A percentile compares a stretch with the other conserved stretches of the same genome.
These are phyloP conservation scores for Albatrellus ellisii DNA, from an alignment of 768 basidiomycete species.

Conservation along the genomic window DNA sequence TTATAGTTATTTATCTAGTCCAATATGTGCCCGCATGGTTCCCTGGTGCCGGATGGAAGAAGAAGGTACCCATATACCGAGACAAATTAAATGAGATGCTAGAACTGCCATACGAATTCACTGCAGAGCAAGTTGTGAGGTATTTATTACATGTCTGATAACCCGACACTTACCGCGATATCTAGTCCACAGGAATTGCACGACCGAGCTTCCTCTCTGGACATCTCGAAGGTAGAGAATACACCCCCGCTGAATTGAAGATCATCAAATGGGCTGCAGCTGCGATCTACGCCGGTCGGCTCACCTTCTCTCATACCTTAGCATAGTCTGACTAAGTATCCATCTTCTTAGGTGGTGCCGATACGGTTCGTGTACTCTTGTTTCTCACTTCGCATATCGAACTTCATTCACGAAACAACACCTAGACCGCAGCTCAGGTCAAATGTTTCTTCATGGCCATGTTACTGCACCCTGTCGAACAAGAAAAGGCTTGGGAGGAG, in stretches of 20 bases:
- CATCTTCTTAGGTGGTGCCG: too few relatives aligned
- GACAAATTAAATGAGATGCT: background rate
- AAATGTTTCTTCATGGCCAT: conserved; percentile 16
- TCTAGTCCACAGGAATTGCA: background rate
- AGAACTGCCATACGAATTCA: conserved; percentile 12
- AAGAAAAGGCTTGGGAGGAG: conserved; percentile 16
- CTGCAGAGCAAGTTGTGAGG: conserved; percentile 10
- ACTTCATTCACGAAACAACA: too few relatives aligned
- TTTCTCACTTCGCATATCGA: too few relatives aligned
- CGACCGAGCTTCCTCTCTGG: background rate
- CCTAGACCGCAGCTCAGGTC: too few relatives aligned
- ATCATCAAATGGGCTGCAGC: background rate
- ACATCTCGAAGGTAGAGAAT: background rate
- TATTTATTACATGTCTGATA: background rate
- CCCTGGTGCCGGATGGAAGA: conserved; percentile 19
- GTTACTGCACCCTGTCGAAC: conserved; percentile 14
- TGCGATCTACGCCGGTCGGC: background rate
- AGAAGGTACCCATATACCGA: conserved; percentile 1
- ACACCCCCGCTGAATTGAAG: background rate
- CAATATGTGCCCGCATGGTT: conserved; percentile 20
- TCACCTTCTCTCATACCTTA: too few relatives aligned
- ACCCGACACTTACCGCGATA: background rate
- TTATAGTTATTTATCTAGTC: conserved; percentile 11
- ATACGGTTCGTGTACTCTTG: too few relatives aligned
- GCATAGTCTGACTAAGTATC: too few relatives aligned